Conservation (phyloP, 345 rosid genomes). For the Populus davidiana region DNA sequence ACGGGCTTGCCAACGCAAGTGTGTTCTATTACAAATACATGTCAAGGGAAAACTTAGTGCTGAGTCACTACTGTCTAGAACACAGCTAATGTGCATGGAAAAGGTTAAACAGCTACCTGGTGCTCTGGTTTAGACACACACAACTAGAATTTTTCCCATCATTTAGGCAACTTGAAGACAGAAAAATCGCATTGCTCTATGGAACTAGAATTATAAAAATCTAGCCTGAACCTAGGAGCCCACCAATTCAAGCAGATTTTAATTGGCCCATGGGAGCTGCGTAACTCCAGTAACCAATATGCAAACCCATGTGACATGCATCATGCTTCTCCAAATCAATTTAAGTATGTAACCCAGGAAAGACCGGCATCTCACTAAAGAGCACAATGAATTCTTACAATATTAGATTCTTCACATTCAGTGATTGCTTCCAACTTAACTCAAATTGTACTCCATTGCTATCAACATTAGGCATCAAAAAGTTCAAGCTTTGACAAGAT, state of each 20-base stretch:
- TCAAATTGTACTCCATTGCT: neutral
- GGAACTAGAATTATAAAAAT: neutral
- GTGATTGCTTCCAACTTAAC: neutral
- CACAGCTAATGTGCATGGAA: neutral
- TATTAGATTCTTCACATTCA: neutral
- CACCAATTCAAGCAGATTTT: neutral
- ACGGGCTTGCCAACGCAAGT: neutral
- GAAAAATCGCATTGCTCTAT: neutral
- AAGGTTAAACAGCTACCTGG: neutral
- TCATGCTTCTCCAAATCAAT: neutral
- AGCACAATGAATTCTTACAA: neutral
- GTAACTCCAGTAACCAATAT: neutral
- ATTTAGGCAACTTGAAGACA: neutral
- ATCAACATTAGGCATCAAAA: neutral
- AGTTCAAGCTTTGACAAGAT: neutral
- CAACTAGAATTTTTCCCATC: neutral
- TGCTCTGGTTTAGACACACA: neutral
- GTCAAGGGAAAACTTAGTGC: neutral
- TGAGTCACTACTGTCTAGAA: neutral
- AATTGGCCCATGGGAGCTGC: neutral
- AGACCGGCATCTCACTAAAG: neutral
- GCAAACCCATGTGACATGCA: neutral
- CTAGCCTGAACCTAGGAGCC: neutral
- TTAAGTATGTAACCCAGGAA: neutral
- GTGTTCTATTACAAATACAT: neutral